phyloP scores from a whole-genome alignment of 1,139 yeast species.

The Trichomonascaceae sp. region DNA sequence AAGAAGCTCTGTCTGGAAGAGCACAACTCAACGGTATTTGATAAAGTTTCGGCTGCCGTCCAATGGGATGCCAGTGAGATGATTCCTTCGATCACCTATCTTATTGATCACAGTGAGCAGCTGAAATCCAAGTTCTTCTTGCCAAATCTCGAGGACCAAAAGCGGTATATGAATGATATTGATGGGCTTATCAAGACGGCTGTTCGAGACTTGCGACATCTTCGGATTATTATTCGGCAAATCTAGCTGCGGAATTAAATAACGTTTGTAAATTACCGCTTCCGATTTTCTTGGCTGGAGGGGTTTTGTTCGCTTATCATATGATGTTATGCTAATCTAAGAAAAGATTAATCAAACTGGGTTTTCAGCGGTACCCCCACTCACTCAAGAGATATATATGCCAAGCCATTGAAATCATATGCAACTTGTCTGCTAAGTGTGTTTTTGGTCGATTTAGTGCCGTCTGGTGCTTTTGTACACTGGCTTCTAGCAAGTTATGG shows the following conservation, averaged over 20 bases:
- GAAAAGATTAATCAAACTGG: background rate
- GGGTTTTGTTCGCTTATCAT: background rate
- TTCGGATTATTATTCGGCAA: constrained; percentile 4
- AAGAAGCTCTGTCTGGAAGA: constrained; percentile 34
- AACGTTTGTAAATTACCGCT: background rate
- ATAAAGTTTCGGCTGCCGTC: constrained; percentile 8
- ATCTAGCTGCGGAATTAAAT: background rate
- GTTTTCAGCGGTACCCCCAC: background rate
- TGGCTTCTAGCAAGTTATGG: background rate
- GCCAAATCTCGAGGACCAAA: constrained; percentile 55
- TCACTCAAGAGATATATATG: background rate
- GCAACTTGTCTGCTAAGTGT: background rate
- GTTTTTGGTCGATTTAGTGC: background rate
- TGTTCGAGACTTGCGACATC: constrained; percentile 4
- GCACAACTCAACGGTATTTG: constrained; percentile 20
- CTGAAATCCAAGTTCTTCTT: constrained; percentile 63
- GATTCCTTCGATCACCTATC: constrained; percentile 54
- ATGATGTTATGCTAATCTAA: background rate
- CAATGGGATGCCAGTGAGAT: constrained; percentile 36
- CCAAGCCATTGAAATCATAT: background rate
- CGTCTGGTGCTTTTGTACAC: background rate
- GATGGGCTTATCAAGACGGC: constrained; percentile 1
- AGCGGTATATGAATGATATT: constrained; percentile 4
- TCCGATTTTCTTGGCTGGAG: background rate
- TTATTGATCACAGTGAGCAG: constrained; percentile 81